Evolutionary conservation across 352 stramenopile species (phyloP).

Genomic region (Phytophthora pistaciae): DNA sequence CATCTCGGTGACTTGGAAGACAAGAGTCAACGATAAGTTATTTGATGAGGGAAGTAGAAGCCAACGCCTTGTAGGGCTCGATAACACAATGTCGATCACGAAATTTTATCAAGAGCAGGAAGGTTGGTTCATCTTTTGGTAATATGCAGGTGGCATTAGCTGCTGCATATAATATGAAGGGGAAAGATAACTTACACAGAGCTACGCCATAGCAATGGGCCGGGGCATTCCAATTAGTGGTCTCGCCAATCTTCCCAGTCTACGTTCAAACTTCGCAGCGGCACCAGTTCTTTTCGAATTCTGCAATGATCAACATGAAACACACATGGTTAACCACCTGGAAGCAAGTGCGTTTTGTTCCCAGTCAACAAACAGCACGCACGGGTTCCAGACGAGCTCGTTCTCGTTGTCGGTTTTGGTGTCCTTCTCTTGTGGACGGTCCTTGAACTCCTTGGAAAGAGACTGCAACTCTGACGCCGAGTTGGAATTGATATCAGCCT

Average conservation of each 20-base stretch:
- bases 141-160: neutral
- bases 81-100: neutral
- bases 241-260: slow-evolving; percentile 88
- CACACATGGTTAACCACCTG: neutral
- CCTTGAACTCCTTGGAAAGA: slow-evolving; percentile 67
- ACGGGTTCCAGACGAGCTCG: slow-evolving; percentile 88
- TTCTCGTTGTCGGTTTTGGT: slow-evolving; percentile 68
- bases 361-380: slow-evolving; percentile 32
- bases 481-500: slow-evolving; percentile 69
- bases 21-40: slow-evolving; percentile 1
- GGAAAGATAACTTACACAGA: slow-evolving; percentile 9
- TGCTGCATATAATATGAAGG: slow-evolving; percentile 7
- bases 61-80: too few species aligned
- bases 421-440: slow-evolving; percentile 63
- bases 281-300: slow-evolving; percentile 80
- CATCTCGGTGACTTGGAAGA: neutral
- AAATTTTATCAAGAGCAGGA: neutral
- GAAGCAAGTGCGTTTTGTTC: neutral
- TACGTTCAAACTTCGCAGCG: slow-evolving; percentile 79
- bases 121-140: neutral
- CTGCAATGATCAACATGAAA: slow-evolving; percentile 31
- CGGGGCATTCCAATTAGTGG: slow-evolving; percentile 42
- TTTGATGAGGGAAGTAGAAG: neutral
- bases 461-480: slow-evolving; percentile 61
- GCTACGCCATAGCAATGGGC: neutral